Percentiles rank a stretch among this genome's conserved stretches.
phyloP scores from a whole-genome alignment of 2,329 filamentous ascomycete genomes.

The Hymenoscyphus fraxineus region DNA sequence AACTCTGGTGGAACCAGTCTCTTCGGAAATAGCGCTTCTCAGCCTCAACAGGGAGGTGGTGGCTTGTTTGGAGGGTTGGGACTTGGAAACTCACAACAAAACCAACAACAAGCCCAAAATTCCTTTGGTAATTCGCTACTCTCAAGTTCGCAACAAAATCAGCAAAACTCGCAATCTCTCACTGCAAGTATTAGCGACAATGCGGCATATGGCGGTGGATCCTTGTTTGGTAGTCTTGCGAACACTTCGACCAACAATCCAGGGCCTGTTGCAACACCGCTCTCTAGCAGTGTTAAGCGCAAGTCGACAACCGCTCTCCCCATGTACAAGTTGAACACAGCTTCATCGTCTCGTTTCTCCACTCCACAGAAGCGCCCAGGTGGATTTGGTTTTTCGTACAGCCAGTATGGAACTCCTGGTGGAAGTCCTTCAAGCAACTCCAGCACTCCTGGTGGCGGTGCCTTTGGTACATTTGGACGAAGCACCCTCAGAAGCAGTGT shows the following conservation, averaged over 20 bases:
- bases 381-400: slow-evolving; percentile 93
- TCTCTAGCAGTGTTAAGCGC: slow-evolving; percentile 68
- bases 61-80: slow-evolving; percentile 32
- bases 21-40: slow-evolving; percentile 44
- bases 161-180: slow-evolving; percentile 56
- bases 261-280: slow-evolving; percentile 86
- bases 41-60: slow-evolving; percentile 21
- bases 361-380: slow-evolving; percentile 86
- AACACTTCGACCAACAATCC: slow-evolving; percentile 64
- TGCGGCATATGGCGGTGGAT: slow-evolving; percentile 86
- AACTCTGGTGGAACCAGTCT: slow-evolving; percentile 46
- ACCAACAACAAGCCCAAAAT: slow-evolving; percentile 45
- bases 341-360: slow-evolving; percentile 71
- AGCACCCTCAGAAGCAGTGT: slow-evolving; percentile 82
- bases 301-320: slow-evolving; percentile 78
- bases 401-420: slow-evolving; percentile 64
- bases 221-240: slow-evolving; percentile 74
- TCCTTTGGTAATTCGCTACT: slow-evolving; percentile 65
- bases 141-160: slow-evolving; percentile 51
- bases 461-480: slow-evolving; percentile 49
- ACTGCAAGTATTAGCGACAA: slow-evolving; percentile 77
- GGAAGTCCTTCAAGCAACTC: slow-evolving; percentile 55
- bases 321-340: slow-evolving; percentile 81
- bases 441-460: slow-evolving; percentile 39
- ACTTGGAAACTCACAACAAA: slow-evolving; percentile 33